These are phyloP conservation scores for Populus hybrid DNA, from an alignment of 441 rosid genomes.

Conservation along the genomic window DNA sequence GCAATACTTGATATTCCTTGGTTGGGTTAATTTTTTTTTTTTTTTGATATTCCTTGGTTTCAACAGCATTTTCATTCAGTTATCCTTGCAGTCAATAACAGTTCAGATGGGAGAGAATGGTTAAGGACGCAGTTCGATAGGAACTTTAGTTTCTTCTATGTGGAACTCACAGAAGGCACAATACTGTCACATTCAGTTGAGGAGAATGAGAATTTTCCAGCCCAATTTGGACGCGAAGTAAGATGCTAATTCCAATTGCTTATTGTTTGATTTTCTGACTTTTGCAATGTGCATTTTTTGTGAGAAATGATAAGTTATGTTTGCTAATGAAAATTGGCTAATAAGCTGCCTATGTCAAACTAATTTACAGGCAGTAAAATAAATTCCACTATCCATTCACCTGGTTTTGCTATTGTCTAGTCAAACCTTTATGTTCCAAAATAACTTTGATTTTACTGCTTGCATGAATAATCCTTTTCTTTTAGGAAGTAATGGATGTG, in stretches of 20 bases:
- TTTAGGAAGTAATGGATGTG: not conserved
- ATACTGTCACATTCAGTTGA: slow-evolving; percentile 55
- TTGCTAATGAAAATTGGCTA: not conserved
- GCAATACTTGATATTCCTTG: not conserved
- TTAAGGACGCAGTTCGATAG: slow-evolving; percentile 57
- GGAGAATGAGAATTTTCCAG: slow-evolving; percentile 79
- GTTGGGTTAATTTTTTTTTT: too few species aligned
- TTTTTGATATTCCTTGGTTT: not conserved
- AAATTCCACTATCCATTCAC: not conserved
- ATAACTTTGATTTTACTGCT: not conserved
- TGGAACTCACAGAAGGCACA: slow-evolving; percentile 74
- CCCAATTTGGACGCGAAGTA: slow-evolving; percentile 97
- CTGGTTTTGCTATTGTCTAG: not conserved
- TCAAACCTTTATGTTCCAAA: not conserved
- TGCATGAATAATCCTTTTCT: not conserved
- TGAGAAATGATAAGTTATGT: not conserved
- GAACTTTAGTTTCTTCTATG: slow-evolving; percentile 65
- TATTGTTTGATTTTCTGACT: not conserved
- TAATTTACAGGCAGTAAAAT: too few species aligned
- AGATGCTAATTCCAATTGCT: slow-evolving; percentile 4
- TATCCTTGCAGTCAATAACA: slow-evolving; percentile 40
- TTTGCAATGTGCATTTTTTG: not conserved
- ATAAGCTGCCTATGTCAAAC: not conserved
- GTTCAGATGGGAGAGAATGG: slow-evolving; percentile 67
- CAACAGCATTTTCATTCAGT: not conserved